Evolutionary conservation across 257 asterid species (phyloP), one percentile per base, ranked within the genome.

Genomic region (Solanum neorickii): DNA sequence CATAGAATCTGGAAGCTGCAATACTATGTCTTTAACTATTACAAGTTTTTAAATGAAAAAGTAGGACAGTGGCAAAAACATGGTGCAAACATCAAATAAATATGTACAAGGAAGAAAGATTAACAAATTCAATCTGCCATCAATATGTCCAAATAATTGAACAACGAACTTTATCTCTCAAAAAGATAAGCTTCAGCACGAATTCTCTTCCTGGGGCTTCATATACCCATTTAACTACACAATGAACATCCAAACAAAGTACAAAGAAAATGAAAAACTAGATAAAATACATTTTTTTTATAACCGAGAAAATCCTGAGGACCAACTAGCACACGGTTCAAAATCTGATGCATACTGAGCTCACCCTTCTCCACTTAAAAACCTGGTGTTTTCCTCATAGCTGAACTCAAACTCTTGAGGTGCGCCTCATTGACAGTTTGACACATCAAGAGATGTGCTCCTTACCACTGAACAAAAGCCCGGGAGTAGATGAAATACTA

Each of bases 1-100:
- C 98, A 96, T 95, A 49, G 98, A 93, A 91, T 96, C 99, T 92
- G 99, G 99, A 91, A 95, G 99, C 99, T 97, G 98, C 87, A 70
- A 91, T 69, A 87, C 69, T 80, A 18, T 47, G 68, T 80, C 42
- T 84, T 65, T 72, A 87, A 82, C 56, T 47, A 27, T 49, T 39
- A 27, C 66, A 86, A 42, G 44, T 70, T 87, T 72, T 44, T 73
- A 56, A 60, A 73, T 33, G 5, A 76, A 78, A 65, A 39, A 42
- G 86, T 44, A 3, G n/a, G 47, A 82, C 25, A 52, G 60, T 75
- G 52, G 83, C 33, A 74, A 90, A 52, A 72, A 49, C 27, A 70
- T 20, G 59, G 66, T 74, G 56, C 9, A 74, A 21, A 77, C 88
- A 86, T 76, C 85, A 31, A 47, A 80, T 29, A 29, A 47, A 18